Percentiles rank a stretch among this genome's conserved stretches.
Evolutionary conservation across 805 yeast species (phyloP).

Genomic region (Candida taoyuanica): DNA sequence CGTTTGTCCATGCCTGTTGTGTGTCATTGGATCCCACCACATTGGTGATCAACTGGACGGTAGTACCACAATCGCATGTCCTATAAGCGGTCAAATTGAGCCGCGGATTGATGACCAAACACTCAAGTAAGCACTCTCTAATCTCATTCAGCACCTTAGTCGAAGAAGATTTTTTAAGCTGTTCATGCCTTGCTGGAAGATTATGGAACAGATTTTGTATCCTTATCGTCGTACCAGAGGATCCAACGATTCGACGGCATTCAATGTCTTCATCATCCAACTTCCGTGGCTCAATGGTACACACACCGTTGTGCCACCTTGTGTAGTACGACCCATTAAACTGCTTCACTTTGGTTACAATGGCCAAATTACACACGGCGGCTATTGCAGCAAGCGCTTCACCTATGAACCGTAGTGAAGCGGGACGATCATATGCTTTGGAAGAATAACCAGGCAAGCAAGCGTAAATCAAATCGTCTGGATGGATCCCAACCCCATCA

Average conservation of each 20-base stretch:
- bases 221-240: conserved; percentile 36
- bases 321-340: conserved; percentile 28
- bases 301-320: conserved; percentile 9
- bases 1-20: conserved; percentile 3
- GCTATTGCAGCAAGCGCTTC: conserved; percentile 58
- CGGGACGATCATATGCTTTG: neutral
- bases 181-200: conserved; percentile 39
- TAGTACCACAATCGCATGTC: neutral
- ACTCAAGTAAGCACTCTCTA: conserved; percentile 28
- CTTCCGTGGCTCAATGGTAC: conserved; percentile 12
- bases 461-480: conserved; percentile 40
- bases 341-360: conserved; percentile 41
- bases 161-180: conserved; percentile 22
- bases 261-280: conserved; percentile 6
- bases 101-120: conserved; percentile 27
- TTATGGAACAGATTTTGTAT: conserved; percentile 38
- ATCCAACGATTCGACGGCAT: conserved; percentile 8
- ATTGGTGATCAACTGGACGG: conserved; percentile 2
- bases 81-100: conserved; percentile 17
- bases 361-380: conserved; percentile 39
- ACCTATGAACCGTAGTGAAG: conserved; percentile 61
- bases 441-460: conserved; percentile 5
- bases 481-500: conserved; percentile 65
- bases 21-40: conserved; percentile 1
- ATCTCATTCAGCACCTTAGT: conserved; percentile 27